Conservation (phyloP, 2,329 filamentous ascomycete genomes). For the Nemania serpens region DNA sequence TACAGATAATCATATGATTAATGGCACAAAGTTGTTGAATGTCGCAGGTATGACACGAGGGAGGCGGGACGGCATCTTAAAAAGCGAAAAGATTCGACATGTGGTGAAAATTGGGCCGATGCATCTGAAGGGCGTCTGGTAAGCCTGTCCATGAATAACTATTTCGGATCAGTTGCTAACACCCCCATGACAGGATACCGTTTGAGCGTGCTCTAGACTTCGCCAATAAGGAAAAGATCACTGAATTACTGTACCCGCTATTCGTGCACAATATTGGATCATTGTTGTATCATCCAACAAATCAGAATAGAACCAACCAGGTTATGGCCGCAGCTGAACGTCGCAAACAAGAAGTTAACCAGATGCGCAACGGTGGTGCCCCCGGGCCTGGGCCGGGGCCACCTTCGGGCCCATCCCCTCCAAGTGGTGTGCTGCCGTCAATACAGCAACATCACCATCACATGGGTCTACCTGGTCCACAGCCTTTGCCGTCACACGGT, state of each 20-base stretch:
- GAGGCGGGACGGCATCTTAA: conserved; percentile 91
- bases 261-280: conserved; percentile 98
- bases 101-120: conserved; percentile 99
- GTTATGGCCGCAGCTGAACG: conserved; percentile 86
- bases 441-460: conserved; percentile 69
- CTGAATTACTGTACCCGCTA: conserved; percentile 88
- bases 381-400: conserved; percentile 56
- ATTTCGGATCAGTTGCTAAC: conserved; percentile 15
- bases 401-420: conserved; percentile 56
- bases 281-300: conserved; percentile 90
- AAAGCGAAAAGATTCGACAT: conserved; percentile 95
- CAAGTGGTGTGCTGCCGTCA: conserved; percentile 60
- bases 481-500: conserved; percentile 67
- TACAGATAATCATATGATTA: conserved; percentile 95
- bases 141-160: background rate
- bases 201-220: conserved; percentile 98
- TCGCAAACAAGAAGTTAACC: conserved; percentile 71
- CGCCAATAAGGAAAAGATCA: conserved; percentile 99
- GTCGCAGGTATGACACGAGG: conserved; percentile 98
- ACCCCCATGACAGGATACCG: conserved; percentile 74
- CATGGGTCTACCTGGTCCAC: conserved; percentile 63
- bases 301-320: conserved; percentile 79
- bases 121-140: conserved; percentile 98
- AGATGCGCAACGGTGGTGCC: conserved; percentile 60
- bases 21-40: conserved; percentile 94